Base-by-base conservation (phyloP, 2,329 filamentous ascomycete species). In the Onygena corvina region DNA sequence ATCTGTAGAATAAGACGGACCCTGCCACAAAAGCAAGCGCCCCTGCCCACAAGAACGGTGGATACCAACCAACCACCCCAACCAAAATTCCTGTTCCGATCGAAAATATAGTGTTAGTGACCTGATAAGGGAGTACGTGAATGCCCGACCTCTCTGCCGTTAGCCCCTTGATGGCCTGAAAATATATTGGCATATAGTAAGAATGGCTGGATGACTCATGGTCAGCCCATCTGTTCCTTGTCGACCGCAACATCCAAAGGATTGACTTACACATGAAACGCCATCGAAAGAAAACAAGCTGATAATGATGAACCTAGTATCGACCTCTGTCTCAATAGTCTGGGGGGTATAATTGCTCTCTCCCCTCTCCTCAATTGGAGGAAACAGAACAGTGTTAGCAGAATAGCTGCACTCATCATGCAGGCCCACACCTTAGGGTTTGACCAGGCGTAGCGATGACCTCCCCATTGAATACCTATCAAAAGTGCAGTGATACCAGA, bases 121-220 rank as follows among this genome's bases (percentile, higher is more conserved):
- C 60, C 54, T 69, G 60, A 47, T 68, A 60, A 3, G 68, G 68
- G 1, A 64, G 8, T 44, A 57, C 55, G 54, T 61, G 51, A 48
- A 60, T 58, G 8, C 62, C 65, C 7, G 63, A 64, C 9, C 58
- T 56, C 30, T 66, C 61, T 8, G 69, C 64, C 1, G 60, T 60
- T 3, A 62, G 64, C 12, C 61, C 60, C 56, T 69, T 69, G 48
- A 66, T 63, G 34, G 66, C 65, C 56, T 72, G 69, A 58, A 71
- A 71, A 53, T 66, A 62, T 47, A 61, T 60, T 2, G 60, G 58
- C 4, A 62, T 40, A 11, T 11, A 29, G n/a, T 58, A 48, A 46
- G n/a, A 46, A 18, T 42, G 38, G 20, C 21, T 18, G 12, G 35
- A 9, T 12, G 16, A 2, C 9, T 16, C 25, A 27, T 33, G 3